Evolutionary conservation across 192 early-diverging fungal species (phyloP), one percentile per base, ranked within the genome.

Genomic region (Gamsiella multidivaricata): DNA sequence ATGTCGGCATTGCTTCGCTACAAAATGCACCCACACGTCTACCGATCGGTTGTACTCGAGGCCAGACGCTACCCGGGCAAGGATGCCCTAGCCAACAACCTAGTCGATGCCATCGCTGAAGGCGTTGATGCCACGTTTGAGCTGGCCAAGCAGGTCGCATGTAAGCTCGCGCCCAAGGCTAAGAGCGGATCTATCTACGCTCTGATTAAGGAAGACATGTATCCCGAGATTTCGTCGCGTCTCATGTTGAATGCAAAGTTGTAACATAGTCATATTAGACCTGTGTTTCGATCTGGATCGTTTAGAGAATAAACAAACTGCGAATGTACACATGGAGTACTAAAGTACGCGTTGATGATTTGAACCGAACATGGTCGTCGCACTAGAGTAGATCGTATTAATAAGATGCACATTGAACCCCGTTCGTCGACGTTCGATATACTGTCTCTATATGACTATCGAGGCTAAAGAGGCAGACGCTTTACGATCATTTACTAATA

Each of bases 1-100:
- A 92, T 93, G 92, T 86, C 86, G 0, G 88, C 87, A 0, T 71
- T 93, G 15, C 69, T 93, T 29, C 87, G 86, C 31, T 81, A 83
- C 69, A 93, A 92, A 75, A 73, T 90, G 32, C 69, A 81, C 0
- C 90, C 85, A 2, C 80, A 81, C 56, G 54, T 80, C n/a, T 82
- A 86, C 80, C 86, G 92, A 33, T 81, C 91, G 58, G 86, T 88
- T 54, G 80, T 91, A 28, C 78, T 93, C 5, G 82, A 82, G 34
- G 91, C 84, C 23, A 86, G 87, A 37, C 75, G 88, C 14, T 92
- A 88, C 74, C 82, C 71, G 53, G 85, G 84, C 8, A 70, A 87
- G 50, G 88, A 92, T 7, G 89, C 91, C 0, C 62, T 92, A 12
- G 84, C 84, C n/a, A 63, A 71, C 3, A 80, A 88, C 8, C 66